phyloP scores from a whole-genome alignment of 2,329 filamentous ascomycete species.

The Zymoseptoria tritici region DNA sequence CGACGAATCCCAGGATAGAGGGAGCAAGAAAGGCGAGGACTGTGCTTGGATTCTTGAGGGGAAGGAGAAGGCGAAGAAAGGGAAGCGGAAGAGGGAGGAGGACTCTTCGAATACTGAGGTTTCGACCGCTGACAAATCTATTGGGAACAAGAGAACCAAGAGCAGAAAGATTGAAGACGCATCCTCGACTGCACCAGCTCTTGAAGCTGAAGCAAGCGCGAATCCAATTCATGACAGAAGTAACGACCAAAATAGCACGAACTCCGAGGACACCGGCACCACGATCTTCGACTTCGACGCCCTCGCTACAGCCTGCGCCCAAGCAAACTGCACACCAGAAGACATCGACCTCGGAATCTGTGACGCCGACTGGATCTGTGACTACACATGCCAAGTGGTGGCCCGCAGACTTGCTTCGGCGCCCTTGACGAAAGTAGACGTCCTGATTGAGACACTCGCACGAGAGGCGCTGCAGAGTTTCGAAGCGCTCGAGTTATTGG shows the following conservation, averaged over 20 bases:
- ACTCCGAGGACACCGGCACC: too few relatives aligned
- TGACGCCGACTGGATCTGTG: background rate
- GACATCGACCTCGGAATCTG: background rate
- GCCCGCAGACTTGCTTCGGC: background rate
- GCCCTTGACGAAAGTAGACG: background rate
- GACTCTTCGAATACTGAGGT: background rate
- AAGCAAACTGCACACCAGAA: background rate
- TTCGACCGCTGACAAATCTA: background rate
- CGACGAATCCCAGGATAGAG: background rate
- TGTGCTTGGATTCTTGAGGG: background rate
- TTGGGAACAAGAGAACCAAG: background rate
- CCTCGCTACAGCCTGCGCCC: background rate
- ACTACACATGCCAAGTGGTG: background rate
- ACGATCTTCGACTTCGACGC: background rate
- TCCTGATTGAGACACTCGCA: background rate
- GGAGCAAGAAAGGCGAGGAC: background rate
- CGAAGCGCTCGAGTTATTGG: background rate
- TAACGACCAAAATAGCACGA: too few relatives aligned
- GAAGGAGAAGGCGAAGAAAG: background rate
- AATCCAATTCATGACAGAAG: too few relatives aligned
- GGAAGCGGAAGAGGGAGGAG: background rate
- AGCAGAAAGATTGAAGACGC: background rate
- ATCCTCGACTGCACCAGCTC: background rate
- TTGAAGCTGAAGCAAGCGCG: too few relatives aligned
- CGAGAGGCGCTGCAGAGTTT: background rate